A percentile compares a stretch with the other conserved stretches of the same genome.
These are phyloP conservation scores for Dothideomycetidae sp. DNA, from an alignment of 2,329 filamentous ascomycete genomes.

Conservation along the genomic window DNA sequence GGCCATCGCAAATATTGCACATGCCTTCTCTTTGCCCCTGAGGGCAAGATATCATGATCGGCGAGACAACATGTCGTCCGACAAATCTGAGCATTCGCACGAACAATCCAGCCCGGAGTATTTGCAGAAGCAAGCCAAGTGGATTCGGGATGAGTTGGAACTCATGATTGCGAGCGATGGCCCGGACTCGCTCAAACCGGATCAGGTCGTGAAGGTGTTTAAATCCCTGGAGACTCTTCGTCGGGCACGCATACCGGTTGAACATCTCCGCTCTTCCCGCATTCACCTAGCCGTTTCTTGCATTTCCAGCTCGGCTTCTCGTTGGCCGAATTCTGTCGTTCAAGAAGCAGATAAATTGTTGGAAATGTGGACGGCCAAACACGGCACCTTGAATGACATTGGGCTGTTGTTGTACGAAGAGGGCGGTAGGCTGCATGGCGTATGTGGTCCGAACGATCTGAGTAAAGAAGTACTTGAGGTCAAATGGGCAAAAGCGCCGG, in stretches of 20 bases:
- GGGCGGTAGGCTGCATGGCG: slow-evolving; percentile 29
- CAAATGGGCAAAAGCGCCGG: slow-evolving; percentile 21
- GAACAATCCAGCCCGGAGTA: slow-evolving; percentile 14
- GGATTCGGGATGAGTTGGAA: slow-evolving; percentile 37
- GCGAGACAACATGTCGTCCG: slow-evolving; percentile 5
- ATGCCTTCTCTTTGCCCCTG: slow-evolving; percentile 1
- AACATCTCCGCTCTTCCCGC: slow-evolving; percentile 28
- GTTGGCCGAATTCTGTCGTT: slow-evolving; percentile 32
- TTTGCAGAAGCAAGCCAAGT: slow-evolving; percentile 26
- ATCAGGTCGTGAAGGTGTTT: slow-evolving; percentile 32
- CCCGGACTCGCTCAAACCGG: slow-evolving; percentile 27
- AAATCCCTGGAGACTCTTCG: slow-evolving; percentile 24
- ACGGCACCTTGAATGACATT: slow-evolving; percentile 26
- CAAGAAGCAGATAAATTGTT: slow-evolving; percentile 32
- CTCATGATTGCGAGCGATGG: slow-evolving; percentile 32
- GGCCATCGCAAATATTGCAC: neutral
- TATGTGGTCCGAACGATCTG: slow-evolving; percentile 26
- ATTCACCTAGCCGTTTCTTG: slow-evolving; percentile 33
- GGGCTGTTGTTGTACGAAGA: slow-evolving; percentile 29
- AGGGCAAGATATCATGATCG: slow-evolving; percentile 3
- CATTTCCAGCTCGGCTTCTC: slow-evolving; percentile 30
- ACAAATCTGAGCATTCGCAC: slow-evolving; percentile 4
- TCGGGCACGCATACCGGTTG: slow-evolving; percentile 18
- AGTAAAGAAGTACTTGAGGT: slow-evolving; percentile 24
- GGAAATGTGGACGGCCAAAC: slow-evolving; percentile 25